These are phyloP conservation scores for Zygosaccharomyces pseudorouxii DNA, from an alignment of 805 yeast species.

Conservation along the genomic window DNA sequence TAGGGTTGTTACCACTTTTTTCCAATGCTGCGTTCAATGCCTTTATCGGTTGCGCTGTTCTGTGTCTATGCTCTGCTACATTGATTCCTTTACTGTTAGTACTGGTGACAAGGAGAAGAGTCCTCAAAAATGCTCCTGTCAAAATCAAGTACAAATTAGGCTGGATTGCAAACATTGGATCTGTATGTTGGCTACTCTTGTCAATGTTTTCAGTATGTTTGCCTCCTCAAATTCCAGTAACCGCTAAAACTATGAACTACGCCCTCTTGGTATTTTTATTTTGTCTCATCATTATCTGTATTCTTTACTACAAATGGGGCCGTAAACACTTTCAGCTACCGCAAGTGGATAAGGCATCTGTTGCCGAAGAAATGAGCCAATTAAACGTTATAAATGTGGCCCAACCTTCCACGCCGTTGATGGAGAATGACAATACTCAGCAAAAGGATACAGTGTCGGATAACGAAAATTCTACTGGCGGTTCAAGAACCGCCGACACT, in stretches of 20 bases:
- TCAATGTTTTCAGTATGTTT: constrained; percentile 60
- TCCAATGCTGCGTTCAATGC: constrained; percentile 77
- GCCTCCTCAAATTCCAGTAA: constrained; percentile 61
- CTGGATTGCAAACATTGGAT: constrained; percentile 54
- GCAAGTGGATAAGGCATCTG: constrained; percentile 28
- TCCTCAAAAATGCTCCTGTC: constrained; percentile 64
- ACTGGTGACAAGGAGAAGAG: constrained; percentile 52
- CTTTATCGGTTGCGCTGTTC: constrained; percentile 77
- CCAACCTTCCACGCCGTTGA: not conserved
- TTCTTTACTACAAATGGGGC: constrained; percentile 59
- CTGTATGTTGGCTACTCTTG: constrained; percentile 56
- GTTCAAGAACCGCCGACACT: not conserved
- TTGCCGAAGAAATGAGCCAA: constrained; percentile 2
- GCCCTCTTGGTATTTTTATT: constrained; percentile 59
- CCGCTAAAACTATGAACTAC: constrained; percentile 40
- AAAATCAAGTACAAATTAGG: constrained; percentile 57
- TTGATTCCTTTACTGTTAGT: constrained; percentile 69
- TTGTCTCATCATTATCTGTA: constrained; percentile 45
- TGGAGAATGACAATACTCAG: not conserved
- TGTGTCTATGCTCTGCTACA: constrained; percentile 68
- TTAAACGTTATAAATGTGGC: not conserved
- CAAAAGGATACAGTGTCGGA: not conserved
- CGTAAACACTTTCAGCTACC: constrained; percentile 60
- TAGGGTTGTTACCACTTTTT: constrained; percentile 62
- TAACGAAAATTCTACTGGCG: not conserved